These are phyloP conservation scores for Teunomyces kruisii DNA, from an alignment of 805 yeast genomes.

Conservation along the genomic window DNA sequence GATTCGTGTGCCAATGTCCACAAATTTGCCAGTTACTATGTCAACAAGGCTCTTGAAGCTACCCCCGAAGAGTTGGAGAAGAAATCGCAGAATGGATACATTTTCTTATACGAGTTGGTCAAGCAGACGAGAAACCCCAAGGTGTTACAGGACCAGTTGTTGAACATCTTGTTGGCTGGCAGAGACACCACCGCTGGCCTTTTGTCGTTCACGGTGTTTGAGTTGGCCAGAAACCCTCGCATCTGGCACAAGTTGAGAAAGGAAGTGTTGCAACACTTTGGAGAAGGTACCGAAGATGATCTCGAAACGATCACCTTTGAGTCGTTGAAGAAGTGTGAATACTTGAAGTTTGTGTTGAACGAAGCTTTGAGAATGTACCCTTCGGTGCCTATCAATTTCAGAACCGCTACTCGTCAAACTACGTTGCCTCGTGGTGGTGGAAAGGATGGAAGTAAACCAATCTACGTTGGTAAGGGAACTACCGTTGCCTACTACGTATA, in stretches of 20 bases:
- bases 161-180: constrained; percentile 30
- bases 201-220: constrained; percentile 24
- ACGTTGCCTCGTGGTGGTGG: constrained; percentile 28
- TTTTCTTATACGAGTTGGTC: constrained; percentile 28
- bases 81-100: constrained; percentile 19
- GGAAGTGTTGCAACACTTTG: constrained; percentile 20
- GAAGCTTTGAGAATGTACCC: constrained; percentile 28
- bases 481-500: constrained; percentile 26
- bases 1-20: constrained; percentile 31
- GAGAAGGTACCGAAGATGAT: constrained; percentile 19
- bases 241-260: constrained; percentile 18
- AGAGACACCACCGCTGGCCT: constrained; percentile 31
- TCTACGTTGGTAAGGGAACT: constrained; percentile 22
- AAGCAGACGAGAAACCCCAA: constrained; percentile 25
- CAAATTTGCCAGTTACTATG: constrained; percentile 21
- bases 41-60: constrained; percentile 12
- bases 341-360: constrained; percentile 24
- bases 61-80: constrained; percentile 15
- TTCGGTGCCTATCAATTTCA: constrained; percentile 26
- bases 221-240: constrained; percentile 23
- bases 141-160: constrained; percentile 26
- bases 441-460: constrained; percentile 16
- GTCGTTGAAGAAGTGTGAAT: constrained; percentile 25
- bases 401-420: constrained; percentile 25
- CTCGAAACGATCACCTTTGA: constrained; percentile 22